A percentile compares a stretch with the other conserved stretches of the same genome.
Conservation (phyloP, 768 basidiomycete species). For the Auricularia auricula-judae region DNA sequence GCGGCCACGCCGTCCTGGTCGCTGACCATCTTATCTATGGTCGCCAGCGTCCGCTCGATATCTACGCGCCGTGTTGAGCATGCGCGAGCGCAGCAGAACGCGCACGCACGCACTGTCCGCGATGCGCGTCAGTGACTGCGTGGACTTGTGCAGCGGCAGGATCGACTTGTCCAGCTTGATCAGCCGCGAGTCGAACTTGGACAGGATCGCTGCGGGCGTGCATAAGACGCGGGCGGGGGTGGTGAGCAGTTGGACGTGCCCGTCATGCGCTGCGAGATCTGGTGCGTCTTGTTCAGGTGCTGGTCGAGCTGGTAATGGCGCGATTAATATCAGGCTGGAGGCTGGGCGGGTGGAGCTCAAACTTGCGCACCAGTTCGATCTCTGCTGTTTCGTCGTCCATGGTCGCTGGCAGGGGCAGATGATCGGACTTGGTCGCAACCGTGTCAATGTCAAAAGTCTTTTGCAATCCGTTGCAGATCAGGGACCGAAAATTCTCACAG, state of each 20-base stretch:
- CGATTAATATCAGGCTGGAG: neutral
- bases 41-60: constrained; percentile 66
- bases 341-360: too few relatives aligned
- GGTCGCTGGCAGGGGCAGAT: neutral
- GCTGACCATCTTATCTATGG: constrained; percentile 70
- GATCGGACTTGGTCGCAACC: neutral
- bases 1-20: constrained; percentile 64
- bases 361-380: constrained; percentile 48
- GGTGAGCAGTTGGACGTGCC: constrained; percentile 48
- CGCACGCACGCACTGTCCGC: constrained; percentile 47
- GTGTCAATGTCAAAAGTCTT: too few relatives aligned
- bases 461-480: too few relatives aligned
- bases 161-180: constrained; percentile 81
- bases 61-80: constrained; percentile 30
- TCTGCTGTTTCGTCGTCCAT: constrained; percentile 62
- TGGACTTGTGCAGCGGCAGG: constrained; percentile 67
- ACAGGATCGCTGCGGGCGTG: constrained; percentile 56
- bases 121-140: constrained; percentile 62
- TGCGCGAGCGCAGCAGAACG: neutral
- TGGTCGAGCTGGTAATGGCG: constrained; percentile 81
- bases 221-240: constrained; percentile 2
- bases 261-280: constrained; percentile 79
- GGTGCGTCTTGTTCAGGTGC: constrained; percentile 75
- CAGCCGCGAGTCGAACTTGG: constrained; percentile 73
- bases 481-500: too few relatives aligned